Base-by-base conservation (phyloP, 1,139 yeast genomes). In the Magnusiomyces starmeri region DNA sequence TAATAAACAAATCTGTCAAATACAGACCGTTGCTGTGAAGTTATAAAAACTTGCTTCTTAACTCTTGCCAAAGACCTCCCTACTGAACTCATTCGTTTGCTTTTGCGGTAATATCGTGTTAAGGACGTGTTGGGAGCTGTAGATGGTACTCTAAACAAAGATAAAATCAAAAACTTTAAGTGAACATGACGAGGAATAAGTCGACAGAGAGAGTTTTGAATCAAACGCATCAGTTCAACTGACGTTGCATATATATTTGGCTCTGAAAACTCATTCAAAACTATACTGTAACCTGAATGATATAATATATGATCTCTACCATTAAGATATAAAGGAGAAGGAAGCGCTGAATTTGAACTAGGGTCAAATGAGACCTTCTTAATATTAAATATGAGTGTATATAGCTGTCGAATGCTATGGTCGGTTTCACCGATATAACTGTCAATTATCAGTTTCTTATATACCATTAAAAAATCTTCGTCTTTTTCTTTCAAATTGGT, bases 121-220 rank as follows among this genome's bases (percentile, higher is more conserved):
- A 18, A 8, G 3, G 46, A 18, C 9, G 22, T 22, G 2, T 37
- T 21, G 20, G 48, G 48, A 3, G 54, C 54, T 2, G 51, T 48
- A 12, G 44, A n/a, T 2, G 55, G 52, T 22, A 52, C 41, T 6
- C 47, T 47, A 18, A 52, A 35, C 14, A 49, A 8, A n/a, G 46
- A 46, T 16, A 52, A 24, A 29, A 52, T 29, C 3, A 43, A 21
- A 46, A 50, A 18, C 29, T 52, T 51, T 14, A 46, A 22, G 32
- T 43, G 49, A 14, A 47, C 48, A 29, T 52, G 50, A 16, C 27
- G 39, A 1, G 55, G 52, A n/a, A 52, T 18, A 21, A 43, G 37
- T 4, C 51, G 46, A 16, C 47, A 39, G n/a, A 52, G 49, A 32
- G 50, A 41, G 43, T 52, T 48, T 40, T 52, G 52, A 14, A 43